Conservation (phyloP, 1,139 yeast genomes). For the Debaryomyces sp. region DNA sequence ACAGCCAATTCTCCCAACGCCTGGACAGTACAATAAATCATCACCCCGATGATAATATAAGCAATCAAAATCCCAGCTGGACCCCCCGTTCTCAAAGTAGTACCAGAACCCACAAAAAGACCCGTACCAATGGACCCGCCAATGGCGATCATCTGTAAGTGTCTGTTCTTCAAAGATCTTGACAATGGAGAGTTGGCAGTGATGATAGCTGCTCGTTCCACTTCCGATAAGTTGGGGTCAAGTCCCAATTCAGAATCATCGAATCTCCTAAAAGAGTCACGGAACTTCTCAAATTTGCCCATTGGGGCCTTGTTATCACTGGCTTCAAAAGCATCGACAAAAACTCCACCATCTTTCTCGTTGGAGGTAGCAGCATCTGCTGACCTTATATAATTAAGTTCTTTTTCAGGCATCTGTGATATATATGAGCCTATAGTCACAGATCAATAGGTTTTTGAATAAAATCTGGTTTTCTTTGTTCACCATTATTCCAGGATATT, state of each 20-base stretch:
- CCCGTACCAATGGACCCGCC: constrained; percentile 91
- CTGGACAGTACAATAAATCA: constrained; percentile 67
- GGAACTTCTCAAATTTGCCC: constrained; percentile 44
- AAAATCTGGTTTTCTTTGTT: not conserved
- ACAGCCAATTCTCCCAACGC: constrained; percentile 74
- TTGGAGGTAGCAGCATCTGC: constrained; percentile 37
- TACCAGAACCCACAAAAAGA: constrained; percentile 68
- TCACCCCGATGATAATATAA: constrained; percentile 46
- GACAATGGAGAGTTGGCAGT: constrained; percentile 74
- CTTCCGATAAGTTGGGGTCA: constrained; percentile 67
- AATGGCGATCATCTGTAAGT: constrained; percentile 82
- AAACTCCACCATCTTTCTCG: constrained; percentile 47
- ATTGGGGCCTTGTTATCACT: constrained; percentile 27
- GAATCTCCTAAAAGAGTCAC: constrained; percentile 60
- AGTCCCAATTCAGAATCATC: constrained; percentile 54
- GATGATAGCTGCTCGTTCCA: constrained; percentile 66
- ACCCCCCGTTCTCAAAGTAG: constrained; percentile 61
- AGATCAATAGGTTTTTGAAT: not conserved
- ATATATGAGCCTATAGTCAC: not conserved
- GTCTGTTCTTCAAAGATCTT: constrained; percentile 61
- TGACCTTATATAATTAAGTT: constrained; percentile 45
- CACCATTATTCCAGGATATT: not conserved
- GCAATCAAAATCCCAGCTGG: constrained; percentile 76
- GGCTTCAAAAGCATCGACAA: constrained; percentile 44
- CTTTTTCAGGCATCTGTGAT: constrained; percentile 43